Conservation (phyloP, 2,329 filamentous ascomycete genomes). For the Ilyonectria mors-panacis region DNA sequence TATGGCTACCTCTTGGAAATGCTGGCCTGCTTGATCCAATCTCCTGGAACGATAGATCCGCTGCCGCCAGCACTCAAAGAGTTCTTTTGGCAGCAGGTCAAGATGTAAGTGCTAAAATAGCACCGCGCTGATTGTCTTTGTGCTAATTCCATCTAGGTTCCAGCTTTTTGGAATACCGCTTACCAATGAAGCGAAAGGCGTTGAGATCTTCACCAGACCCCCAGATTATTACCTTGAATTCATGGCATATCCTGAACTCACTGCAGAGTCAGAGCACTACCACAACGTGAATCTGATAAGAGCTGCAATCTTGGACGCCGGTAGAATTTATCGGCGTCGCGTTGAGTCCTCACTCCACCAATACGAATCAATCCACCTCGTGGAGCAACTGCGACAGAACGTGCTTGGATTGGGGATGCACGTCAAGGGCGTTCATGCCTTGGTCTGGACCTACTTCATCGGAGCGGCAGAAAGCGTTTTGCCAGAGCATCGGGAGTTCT, state of each 20-base stretch:
- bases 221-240: constrained; percentile 48
- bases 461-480: constrained; percentile 56
- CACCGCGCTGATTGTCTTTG: fast-evolving
- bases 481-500: constrained; percentile 55
- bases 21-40: constrained; percentile 50
- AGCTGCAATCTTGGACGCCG: constrained; percentile 46
- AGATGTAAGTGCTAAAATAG: constrained; percentile 44
- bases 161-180: constrained; percentile 50
- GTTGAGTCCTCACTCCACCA: constrained; percentile 37
- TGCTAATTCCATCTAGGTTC: constrained; percentile 41
- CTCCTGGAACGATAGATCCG: constrained; percentile 34
- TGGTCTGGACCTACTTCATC: constrained; percentile 60
- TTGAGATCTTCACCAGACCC: constrained; percentile 38
- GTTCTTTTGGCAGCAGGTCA: constrained; percentile 52
- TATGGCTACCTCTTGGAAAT: constrained; percentile 56
- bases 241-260: constrained; percentile 42
- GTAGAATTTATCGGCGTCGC: constrained; percentile 46
- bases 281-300: constrained; percentile 40
- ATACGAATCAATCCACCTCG: constrained; percentile 44
- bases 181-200: constrained; percentile 47
- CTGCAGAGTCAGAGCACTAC: constrained; percentile 38
- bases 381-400: constrained; percentile 52
- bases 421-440: constrained; percentile 53
- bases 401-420: constrained; percentile 47
- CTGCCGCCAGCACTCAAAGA: constrained; percentile 35